A percentile compares a stretch with the other conserved stretches of the same genome.
Conservation (phyloP, 495 filamentous ascomycete genomes). For the Daldinia childiae region DNA sequence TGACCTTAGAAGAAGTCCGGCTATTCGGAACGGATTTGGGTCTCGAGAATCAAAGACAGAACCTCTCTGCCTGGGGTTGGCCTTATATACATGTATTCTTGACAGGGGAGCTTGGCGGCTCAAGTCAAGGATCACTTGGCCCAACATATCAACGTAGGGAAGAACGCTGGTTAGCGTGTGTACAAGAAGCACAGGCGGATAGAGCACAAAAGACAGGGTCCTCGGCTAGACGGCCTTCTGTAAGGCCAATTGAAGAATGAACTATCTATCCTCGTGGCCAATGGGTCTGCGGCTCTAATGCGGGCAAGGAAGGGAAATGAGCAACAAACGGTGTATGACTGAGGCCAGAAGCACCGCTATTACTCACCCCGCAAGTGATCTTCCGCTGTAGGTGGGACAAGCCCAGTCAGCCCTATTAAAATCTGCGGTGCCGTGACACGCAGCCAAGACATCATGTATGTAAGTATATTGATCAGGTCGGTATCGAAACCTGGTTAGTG, state of each 20-base stretch:
- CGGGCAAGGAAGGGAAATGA: slow-evolving; percentile 23
- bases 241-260: slow-evolving; percentile 33
- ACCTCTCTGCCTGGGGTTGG: slow-evolving; percentile 27
- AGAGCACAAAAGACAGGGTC: slow-evolving; percentile 6
- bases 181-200: slow-evolving; percentile 5
- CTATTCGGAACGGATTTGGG: slow-evolving; percentile 7
- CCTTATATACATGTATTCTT: slow-evolving; percentile 19
- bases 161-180: slow-evolving; percentile 30
- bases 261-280: slow-evolving; percentile 26
- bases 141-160: slow-evolving; percentile 10
- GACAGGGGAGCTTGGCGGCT: slow-evolving; percentile 38
- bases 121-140: slow-evolving; percentile 33
- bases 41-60: background rate
- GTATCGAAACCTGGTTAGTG: slow-evolving; percentile 24
- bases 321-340: slow-evolving; percentile 39
- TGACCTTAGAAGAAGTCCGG: slow-evolving; percentile 6
- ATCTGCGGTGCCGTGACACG: slow-evolving; percentile 33
- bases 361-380: slow-evolving; percentile 43
- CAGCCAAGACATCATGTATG: slow-evolving; percentile 32
- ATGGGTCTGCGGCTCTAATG: slow-evolving; percentile 18
- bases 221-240: slow-evolving; percentile 25
- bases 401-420: slow-evolving; percentile 39
- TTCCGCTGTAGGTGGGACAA: slow-evolving; percentile 26
- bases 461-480: slow-evolving; percentile 22
- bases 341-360: slow-evolving; percentile 25